Conservation (phyloP, 1,284 basidiomycete genomes). For the Cronartium ribicola region DNA sequence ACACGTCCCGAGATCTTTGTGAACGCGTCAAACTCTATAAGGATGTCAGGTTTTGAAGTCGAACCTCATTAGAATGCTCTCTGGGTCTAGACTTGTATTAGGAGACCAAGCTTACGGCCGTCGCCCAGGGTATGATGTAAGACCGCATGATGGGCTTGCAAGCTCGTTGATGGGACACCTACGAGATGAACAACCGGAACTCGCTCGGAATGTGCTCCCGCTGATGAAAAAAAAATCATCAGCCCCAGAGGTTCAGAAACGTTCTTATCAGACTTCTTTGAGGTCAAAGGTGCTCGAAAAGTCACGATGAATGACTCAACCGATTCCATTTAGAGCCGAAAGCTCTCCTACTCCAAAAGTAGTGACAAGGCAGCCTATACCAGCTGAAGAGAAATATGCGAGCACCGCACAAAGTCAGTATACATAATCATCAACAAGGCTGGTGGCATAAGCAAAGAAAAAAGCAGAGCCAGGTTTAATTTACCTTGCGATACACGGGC, state of each 20-base stretch:
- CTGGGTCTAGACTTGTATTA: too few species aligned
- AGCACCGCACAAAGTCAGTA: neutral
- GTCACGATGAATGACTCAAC: neutral
- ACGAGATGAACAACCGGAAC: constrained; percentile 88
- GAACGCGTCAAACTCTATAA: constrained; percentile 69
- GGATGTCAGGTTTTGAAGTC: neutral
- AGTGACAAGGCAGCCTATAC: constrained; percentile 45
- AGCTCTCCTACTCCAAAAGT: constrained; percentile 89
- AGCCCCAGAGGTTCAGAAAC: constrained; percentile 51
- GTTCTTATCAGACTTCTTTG: constrained; percentile 11
- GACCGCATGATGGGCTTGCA: constrained; percentile 58
- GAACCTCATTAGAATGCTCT: too few species aligned
- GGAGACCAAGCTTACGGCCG: constrained; percentile 39
- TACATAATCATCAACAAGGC: constrained; percentile 62
- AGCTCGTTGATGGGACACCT: constrained; percentile 71
- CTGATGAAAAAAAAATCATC: constrained; percentile 47
- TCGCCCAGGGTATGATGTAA: constrained; percentile 53
- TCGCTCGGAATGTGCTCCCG: constrained; percentile 66
- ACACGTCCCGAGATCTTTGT: constrained; percentile 70
- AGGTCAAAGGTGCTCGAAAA: constrained; percentile 59
- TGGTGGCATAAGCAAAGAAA: constrained; percentile 32
- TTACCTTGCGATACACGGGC: constrained; percentile 57
- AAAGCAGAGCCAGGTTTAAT: neutral
- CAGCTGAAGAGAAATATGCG: constrained; percentile 40
- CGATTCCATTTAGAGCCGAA: constrained; percentile 63